Conservation (phyloP, 495 filamentous ascomycete genomes). For the Amorphotheca resinae region DNA sequence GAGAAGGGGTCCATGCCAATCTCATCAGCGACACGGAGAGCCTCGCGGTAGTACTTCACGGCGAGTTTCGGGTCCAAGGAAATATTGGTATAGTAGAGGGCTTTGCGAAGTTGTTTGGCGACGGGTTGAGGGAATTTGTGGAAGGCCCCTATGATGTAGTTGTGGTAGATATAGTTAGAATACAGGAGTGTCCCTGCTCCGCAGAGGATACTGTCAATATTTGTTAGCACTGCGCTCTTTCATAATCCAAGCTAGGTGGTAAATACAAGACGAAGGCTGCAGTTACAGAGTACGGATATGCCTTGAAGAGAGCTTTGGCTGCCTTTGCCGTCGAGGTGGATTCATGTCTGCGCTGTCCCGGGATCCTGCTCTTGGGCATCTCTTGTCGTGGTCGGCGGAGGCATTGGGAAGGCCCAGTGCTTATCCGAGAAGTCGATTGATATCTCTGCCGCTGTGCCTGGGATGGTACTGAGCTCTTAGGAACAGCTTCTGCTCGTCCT, state of each 20-base stretch:
- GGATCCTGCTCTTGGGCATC: slow-evolving; percentile 2
- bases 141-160: slow-evolving; percentile 50
- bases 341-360: slow-evolving; percentile 10
- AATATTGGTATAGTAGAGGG: slow-evolving; percentile 74
- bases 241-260: not conserved
- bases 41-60: slow-evolving; percentile 67
- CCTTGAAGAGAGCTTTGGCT: slow-evolving; percentile 11
- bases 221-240: not conserved
- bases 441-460: slow-evolving; percentile 4
- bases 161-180: slow-evolving; percentile 50
- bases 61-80: slow-evolving; percentile 57
- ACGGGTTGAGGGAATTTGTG: slow-evolving; percentile 70
- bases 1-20: slow-evolving; percentile 73
- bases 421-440: slow-evolving; percentile 4
- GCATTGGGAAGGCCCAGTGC: slow-evolving; percentile 9
- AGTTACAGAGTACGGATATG: slow-evolving; percentile 15
- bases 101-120: slow-evolving; percentile 68
- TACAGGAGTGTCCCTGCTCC: slow-evolving; percentile 40
- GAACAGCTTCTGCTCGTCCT: slow-evolving; percentile 1
- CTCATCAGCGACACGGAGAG: slow-evolving; percentile 56
- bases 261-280: slow-evolving; percentile 11
- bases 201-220: slow-evolving; percentile 32
- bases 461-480: slow-evolving; percentile 3
- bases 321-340: slow-evolving; percentile 1
- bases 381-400: slow-evolving; percentile 11